Base-by-base conservation (phyloP, 1,284 basidiomycete genomes). In the Earliella scabrosa region DNA sequence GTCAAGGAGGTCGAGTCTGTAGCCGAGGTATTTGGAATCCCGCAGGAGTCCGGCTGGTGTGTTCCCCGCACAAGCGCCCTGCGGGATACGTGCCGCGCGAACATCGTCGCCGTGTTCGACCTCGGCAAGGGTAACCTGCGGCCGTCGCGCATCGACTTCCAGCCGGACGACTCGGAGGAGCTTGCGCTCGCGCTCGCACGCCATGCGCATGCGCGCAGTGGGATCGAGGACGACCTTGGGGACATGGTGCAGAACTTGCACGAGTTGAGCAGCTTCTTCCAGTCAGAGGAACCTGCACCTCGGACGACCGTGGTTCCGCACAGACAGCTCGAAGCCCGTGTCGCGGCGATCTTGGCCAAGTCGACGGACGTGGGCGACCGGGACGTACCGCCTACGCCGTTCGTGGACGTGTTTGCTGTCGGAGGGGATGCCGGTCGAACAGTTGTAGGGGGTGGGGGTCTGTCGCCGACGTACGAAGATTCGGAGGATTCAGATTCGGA, bases 221-320 rank as follows among this genome's bases (percentile, higher is more conserved):
- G 73, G 9, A 64, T 78, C 26, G 52, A 54, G 46, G 85, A 87
- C 49, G 86, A 92, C 62, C 79, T 97, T n/a, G 89, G 91, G 5
- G 90, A 92, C 58, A 77, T 95, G 24, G 92, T 96, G 27, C 92
- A 89, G 63, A 91, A 93, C 58, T 79, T 97, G 40, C 91, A 96
- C 67, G 90, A 92, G 57, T 78, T 97, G 41, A 92, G 87, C 59
- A 87, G 86, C 58, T 96, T 92, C 79, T 95, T 95, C 79, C 90
- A 91, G 67, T 6, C 6, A 6, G 85, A 87, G 49, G 76, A 77
- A 38, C 61, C 53, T 18, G 57, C 63, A 6, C 18, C 35, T 11
- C 35, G 35, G 49, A 68, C 45, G 47, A 64, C 44, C 52, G 63
- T 58, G 35, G 62, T 75, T 46, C 83, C 51, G 1, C 57, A 59